These are phyloP conservation scores for Lecanicillium sp. DNA, from an alignment of 2,329 filamentous ascomycete species.

Conservation along the genomic window DNA sequence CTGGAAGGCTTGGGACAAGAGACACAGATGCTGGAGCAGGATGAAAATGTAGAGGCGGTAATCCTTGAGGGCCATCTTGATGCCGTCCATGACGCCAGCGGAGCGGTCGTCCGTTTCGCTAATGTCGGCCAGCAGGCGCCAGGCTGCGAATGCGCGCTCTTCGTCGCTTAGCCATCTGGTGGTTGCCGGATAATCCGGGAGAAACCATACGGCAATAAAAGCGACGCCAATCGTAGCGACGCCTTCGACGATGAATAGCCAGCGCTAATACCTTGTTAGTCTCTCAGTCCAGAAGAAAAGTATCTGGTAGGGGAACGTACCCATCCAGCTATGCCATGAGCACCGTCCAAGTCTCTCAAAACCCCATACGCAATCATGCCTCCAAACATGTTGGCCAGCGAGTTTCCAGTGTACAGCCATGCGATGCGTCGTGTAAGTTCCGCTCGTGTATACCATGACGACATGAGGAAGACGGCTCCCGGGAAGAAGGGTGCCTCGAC, in stretches of 20 bases:
- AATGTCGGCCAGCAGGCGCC: constrained; percentile 41
- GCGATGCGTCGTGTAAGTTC: constrained; percentile 52
- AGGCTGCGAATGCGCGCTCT: constrained; percentile 45
- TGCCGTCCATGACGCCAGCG: constrained; percentile 41
- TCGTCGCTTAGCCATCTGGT: constrained; percentile 43
- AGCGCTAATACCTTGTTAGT: constrained; percentile 57
- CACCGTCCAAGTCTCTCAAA: constrained; percentile 33
- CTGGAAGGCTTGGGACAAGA: constrained; percentile 49
- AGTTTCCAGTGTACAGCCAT: constrained; percentile 49
- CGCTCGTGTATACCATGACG: constrained; percentile 34
- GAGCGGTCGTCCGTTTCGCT: constrained; percentile 33
- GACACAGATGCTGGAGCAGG: constrained; percentile 48
- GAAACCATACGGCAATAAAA: constrained; percentile 23
- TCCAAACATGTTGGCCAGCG: constrained; percentile 43
- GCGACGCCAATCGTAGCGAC: constrained; percentile 32
- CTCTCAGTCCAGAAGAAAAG: too few species aligned
- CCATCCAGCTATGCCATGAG: constrained; percentile 33
- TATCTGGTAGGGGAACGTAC: too few species aligned
- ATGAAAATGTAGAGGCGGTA: constrained; percentile 50
- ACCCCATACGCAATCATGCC: constrained; percentile 43
- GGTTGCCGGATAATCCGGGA: constrained; percentile 47
- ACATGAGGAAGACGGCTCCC: constrained; percentile 38
- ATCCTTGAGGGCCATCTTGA: constrained; percentile 48
- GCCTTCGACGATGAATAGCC: constrained; percentile 55
- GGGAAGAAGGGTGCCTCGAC: constrained; percentile 45